Evolutionary conservation across 139 green algal genomes (phyloP), one percentile per base, ranked within the genome.

Genomic region (Nannochloris sp.): DNA sequence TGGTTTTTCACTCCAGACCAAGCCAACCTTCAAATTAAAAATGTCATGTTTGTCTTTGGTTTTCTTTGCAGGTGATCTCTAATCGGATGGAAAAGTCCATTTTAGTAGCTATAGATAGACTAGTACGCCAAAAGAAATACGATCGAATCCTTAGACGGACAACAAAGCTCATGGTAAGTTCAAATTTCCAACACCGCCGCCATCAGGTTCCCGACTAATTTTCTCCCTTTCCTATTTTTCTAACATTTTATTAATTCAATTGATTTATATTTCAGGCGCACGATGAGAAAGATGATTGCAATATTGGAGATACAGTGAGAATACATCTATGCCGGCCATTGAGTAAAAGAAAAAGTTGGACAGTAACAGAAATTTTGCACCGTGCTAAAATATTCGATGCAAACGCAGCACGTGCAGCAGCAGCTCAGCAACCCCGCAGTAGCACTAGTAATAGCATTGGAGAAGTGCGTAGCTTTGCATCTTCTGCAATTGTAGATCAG

Each of bases 61-160:
- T 1, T 39, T 55, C 12, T 35, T 51, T 62, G 68, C 68, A 86
- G 80, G 80, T 86, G 36, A 64, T 87, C 1, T 87, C 80, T 7
- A 81, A 83, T 48, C 56, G 60, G 6, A 84, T 84, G 77, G 36
- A 77, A 10, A 87, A 87, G 55, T 83, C 77, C 12, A 63, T 87
- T 2, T 54, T 85, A 24, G 77, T 87, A 27, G 79, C 77, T 2
- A 60, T 87, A 8, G 57, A 76, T 19, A 57, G 74, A 3, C 34
- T 76, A 32, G 67, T 70, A 5, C 33, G 38, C 14, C 48, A 74
- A 8, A 61, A 64, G 6, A 87, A 87, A 48, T 87, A 87, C 39
- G 58, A 66, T 29, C 27, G 64, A 2, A 23, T 53, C 7, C 14
- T 81, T 5, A 62, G 48, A 31, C 63, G 74, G 24, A 79, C 67